phyloP scores from a whole-genome alignment of 495 filamentous ascomycete genomes.

The Staphylotrichum tortipilum region DNA sequence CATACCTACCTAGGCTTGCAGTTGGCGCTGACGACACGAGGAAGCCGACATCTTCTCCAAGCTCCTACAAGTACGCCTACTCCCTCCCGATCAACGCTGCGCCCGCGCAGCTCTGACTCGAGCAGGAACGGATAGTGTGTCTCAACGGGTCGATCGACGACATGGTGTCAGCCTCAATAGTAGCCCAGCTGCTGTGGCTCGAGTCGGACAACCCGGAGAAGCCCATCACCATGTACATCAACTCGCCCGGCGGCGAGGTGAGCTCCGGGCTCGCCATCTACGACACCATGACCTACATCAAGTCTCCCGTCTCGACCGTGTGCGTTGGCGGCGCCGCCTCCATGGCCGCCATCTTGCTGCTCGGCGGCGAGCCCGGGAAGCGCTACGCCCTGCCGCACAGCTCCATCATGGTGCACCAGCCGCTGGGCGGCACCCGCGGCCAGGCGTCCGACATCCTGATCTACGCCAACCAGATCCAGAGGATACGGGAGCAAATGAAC shows the following conservation, averaged over 20 bases:
- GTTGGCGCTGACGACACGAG: slow-evolving; percentile 14
- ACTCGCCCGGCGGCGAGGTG: slow-evolving; percentile 92
- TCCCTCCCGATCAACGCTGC: not conserved
- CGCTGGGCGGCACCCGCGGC: slow-evolving; percentile 80
- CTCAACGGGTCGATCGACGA: slow-evolving; percentile 91
- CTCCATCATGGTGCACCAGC: slow-evolving; percentile 95
- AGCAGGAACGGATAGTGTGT: slow-evolving; percentile 85
- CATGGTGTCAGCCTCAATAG: slow-evolving; percentile 76
- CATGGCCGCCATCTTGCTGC: slow-evolving; percentile 86
- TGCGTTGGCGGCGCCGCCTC: slow-evolving; percentile 91
- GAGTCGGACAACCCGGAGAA: slow-evolving; percentile 93
- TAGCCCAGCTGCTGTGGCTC: slow-evolving; percentile 93
- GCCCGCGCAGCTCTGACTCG: slow-evolving; percentile 7
- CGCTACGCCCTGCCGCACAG: slow-evolving; percentile 84
- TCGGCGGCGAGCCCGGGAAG: slow-evolving; percentile 77
- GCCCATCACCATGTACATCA: slow-evolving; percentile 94
- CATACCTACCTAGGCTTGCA: slow-evolving; percentile 7
- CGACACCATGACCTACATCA: slow-evolving; percentile 98
- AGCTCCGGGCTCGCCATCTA: slow-evolving; percentile 94
- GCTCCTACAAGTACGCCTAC: slow-evolving; percentile 53
- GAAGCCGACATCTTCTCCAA: slow-evolving; percentile 79
- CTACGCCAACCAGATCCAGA: slow-evolving; percentile 92
- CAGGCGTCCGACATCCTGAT: slow-evolving; percentile 91
- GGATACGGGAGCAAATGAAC: slow-evolving; percentile 77
- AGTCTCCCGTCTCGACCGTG: slow-evolving; percentile 82